Evolutionary conservation across 1,284 basidiomycete species (phyloP).

Genomic region (Rhodotorula mucilaginosa): DNA sequence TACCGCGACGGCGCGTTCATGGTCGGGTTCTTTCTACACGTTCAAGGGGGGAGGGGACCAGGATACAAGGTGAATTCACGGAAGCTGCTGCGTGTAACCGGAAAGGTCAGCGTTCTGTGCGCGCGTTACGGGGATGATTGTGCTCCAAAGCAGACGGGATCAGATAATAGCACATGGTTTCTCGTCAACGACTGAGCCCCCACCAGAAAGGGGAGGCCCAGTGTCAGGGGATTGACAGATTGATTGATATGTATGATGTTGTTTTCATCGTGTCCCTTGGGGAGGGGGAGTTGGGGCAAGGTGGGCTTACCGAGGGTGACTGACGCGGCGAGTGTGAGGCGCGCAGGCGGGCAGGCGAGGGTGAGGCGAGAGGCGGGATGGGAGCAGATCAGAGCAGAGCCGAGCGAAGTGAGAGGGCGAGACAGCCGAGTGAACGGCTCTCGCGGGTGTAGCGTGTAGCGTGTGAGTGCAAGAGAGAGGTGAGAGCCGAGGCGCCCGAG

Average conservation of each 20-base stretch:
- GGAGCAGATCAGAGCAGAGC: neutral
- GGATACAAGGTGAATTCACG: neutral
- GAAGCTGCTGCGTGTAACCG: neutral
- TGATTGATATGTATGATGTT: constrained; percentile 39
- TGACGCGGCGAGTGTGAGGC: neutral
- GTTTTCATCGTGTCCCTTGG: constrained; percentile 33
- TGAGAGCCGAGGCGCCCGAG: neutral
- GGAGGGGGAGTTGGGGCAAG: neutral
- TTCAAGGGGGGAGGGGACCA: constrained; percentile 25
- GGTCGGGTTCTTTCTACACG: constrained; percentile 8
- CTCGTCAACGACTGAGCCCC: constrained; percentile 32
- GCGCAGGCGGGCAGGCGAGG: too few relatives aligned
- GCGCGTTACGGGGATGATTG: too few relatives aligned
- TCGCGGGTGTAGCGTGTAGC: neutral
- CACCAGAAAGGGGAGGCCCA: constrained; percentile 20
- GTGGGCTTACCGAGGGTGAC: neutral
- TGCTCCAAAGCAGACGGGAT: constrained; percentile 13
- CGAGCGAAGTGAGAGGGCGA: neutral
- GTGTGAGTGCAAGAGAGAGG: neutral
- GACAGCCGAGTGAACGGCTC: constrained; percentile 22
- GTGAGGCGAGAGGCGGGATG: neutral
- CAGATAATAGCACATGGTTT: constrained; percentile 44
- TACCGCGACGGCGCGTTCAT: constrained; percentile 94
- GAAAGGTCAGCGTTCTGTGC: neutral
- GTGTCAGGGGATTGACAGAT: constrained; percentile 61